These are phyloP conservation scores for Colletotrichum brevisporum DNA, from an alignment of 2,329 filamentous ascomycete genomes.

Conservation along the genomic window DNA sequence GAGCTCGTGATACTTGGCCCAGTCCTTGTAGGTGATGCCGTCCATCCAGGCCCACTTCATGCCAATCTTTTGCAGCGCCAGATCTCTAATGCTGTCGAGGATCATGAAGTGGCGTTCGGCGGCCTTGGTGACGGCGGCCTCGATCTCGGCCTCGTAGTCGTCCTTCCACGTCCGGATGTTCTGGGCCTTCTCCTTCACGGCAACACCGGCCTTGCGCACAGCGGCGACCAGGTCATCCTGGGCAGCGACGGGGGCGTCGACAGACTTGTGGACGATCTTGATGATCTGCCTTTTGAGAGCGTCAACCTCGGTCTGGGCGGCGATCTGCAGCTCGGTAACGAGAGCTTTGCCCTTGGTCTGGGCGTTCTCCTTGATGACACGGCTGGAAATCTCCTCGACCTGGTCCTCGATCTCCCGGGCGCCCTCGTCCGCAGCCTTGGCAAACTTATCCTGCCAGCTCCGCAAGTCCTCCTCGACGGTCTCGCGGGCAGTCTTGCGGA, in stretches of 20 bases:
- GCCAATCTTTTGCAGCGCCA: constrained; percentile 91
- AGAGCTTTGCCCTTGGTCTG: constrained; percentile 76
- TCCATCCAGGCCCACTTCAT: constrained; percentile 98
- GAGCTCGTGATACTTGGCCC: constrained; percentile 93
- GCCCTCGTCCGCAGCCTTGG: constrained; percentile 87
- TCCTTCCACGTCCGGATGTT: constrained; percentile 83
- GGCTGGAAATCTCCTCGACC: constrained; percentile 69
- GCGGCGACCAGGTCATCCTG: constrained; percentile 60
- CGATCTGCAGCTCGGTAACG: constrained; percentile 77
- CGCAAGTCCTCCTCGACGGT: constrained; percentile 84
- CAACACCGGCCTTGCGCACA: constrained; percentile 77
- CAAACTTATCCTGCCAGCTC: constrained; percentile 90
- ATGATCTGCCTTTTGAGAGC: constrained; percentile 78
- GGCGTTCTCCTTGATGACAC: constrained; percentile 75
- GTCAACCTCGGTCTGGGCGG: constrained; percentile 73
- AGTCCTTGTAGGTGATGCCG: constrained; percentile 95
- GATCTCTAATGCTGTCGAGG: constrained; percentile 84
- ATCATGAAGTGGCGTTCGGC: constrained; percentile 87
- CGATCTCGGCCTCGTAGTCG: constrained; percentile 78
- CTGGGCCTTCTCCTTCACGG: constrained; percentile 84
- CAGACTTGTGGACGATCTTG: constrained; percentile 70
- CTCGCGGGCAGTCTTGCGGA: constrained; percentile 71
- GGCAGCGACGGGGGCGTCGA: constrained; percentile 55
- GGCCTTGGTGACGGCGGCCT: constrained; percentile 77
- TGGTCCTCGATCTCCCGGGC: constrained; percentile 79